Evolutionary conservation across 1,284 basidiomycete genomes (phyloP).

Genomic region (Sanghuangporus weigelae): DNA sequence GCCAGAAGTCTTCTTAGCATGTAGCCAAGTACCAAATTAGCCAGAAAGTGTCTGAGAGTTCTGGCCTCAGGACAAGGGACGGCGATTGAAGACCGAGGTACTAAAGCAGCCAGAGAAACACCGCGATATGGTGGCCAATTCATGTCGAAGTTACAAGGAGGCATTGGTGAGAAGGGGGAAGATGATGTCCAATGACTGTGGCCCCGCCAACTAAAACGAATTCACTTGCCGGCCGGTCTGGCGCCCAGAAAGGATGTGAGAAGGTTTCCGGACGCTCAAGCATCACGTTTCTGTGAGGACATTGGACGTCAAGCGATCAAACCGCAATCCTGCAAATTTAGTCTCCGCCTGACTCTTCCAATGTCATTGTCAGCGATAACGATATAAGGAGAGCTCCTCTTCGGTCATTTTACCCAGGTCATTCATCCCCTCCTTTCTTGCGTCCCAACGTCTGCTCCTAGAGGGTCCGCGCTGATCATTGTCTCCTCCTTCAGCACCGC

Average conservation of each 20-base stretch:
- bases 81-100: not conserved
- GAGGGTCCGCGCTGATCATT: not conserved
- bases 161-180: not conserved
- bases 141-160: not conserved
- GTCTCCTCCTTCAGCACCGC: not conserved
- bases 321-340: constrained; percentile 5
- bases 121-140: not conserved
- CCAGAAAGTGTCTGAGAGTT: not conserved
- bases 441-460: not conserved
- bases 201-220: not conserved
- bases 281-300: not conserved
- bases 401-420: not conserved
- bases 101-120: not conserved
- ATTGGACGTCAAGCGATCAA: constrained; percentile 3
- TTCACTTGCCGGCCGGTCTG: not conserved
- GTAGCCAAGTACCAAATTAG: not conserved
- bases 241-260: not conserved
- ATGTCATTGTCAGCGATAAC: not conserved
- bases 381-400: not conserved
- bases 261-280: not conserved
- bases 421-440: not conserved
- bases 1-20: not conserved
- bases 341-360: constrained; percentile 2
- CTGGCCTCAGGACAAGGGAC: not conserved
- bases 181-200: not conserved